A percentile compares a stretch with the other conserved stretches of the same genome.
phyloP scores from a whole-genome alignment of 148 eudicot genomes.

The Nepenthes mirabilis region DNA sequence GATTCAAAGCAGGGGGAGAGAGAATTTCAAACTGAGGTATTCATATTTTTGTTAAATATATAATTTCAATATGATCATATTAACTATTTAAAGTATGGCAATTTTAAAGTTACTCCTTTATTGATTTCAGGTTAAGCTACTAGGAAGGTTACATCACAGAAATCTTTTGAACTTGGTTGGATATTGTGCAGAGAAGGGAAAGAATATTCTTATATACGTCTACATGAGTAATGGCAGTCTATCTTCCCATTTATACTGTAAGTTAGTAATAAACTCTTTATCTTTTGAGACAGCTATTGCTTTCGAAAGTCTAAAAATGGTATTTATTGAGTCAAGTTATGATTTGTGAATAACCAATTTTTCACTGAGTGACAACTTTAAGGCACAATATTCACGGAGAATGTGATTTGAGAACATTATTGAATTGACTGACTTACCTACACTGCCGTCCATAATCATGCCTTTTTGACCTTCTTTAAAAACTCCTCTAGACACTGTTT shows the following conservation, averaged over 20 bases:
- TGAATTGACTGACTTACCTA: too few species aligned
- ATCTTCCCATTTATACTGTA: slow-evolving; percentile 84
- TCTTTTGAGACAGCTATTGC: too few species aligned
- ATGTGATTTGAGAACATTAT: too few species aligned
- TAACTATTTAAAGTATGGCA: neutral
- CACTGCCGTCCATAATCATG: too few species aligned
- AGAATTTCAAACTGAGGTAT: slow-evolving; percentile 93
- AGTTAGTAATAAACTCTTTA: slow-evolving; percentile 15
- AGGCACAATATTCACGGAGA: too few species aligned
- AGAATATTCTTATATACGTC: slow-evolving; percentile 82
- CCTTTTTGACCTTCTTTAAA: too few species aligned
- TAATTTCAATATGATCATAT: neutral
- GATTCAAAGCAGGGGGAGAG: slow-evolving; percentile 90
- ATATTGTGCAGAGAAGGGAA: slow-evolving; percentile 87
- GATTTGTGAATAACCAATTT: too few species aligned
- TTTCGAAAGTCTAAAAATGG: too few species aligned
- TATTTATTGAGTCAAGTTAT: too few species aligned
- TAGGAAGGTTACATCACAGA: slow-evolving; percentile 93
- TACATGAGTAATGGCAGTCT: slow-evolving; percentile 89
- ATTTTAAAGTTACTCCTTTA: neutral
- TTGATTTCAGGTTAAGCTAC: slow-evolving; percentile 59
- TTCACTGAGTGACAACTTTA: too few species aligned
- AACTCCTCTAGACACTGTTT: too few species aligned
- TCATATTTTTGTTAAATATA: neutral
- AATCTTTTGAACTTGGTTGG: slow-evolving; percentile 95